Percentiles rank a stretch among this genome's conserved stretches.
Evolutionary conservation across 2,329 filamentous ascomycete genomes (phyloP).

Genomic region (Calonectria fujianensis): DNA sequence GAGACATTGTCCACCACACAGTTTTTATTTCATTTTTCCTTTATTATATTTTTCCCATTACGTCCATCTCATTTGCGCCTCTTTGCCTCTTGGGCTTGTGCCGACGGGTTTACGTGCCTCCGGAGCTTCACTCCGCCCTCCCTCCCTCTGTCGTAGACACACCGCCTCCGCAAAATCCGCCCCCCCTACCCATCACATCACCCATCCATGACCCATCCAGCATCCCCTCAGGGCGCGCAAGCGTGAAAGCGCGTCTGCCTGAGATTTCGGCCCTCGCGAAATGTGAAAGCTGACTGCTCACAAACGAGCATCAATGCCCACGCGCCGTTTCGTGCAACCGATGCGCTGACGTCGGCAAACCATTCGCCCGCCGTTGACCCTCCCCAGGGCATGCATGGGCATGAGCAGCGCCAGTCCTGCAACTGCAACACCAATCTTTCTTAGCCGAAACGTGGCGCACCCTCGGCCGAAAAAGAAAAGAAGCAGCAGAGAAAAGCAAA

Average conservation of each 20-base stretch:
- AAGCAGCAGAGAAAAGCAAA: not conserved
- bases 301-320: slow-evolving; percentile 19
- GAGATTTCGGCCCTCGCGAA: not conserved
- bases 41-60: not conserved
- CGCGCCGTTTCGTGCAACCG: not conserved
- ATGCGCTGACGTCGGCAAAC: not conserved
- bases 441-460: slow-evolving; percentile 22
- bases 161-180: not conserved
- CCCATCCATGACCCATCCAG: too few species aligned
- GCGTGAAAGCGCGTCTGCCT: not conserved
- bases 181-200: not conserved
- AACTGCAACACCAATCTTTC: slow-evolving; percentile 10
- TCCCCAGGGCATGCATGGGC: not conserved
- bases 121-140: not conserved
- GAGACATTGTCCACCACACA: slow-evolving; percentile 17
- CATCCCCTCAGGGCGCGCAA: too few species aligned
- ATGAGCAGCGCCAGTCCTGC: not conserved
- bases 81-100: not conserved
- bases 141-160: not conserved
- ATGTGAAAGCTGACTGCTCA: slow-evolving; percentile 24
- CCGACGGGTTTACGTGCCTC: too few species aligned
- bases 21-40: not conserved
- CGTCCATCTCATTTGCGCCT: not conserved
- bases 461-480: slow-evolving; percentile 23
- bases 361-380: not conserved